phyloP scores from a whole-genome alignment of 805 yeast species.

The Ogataea sp. region DNA sequence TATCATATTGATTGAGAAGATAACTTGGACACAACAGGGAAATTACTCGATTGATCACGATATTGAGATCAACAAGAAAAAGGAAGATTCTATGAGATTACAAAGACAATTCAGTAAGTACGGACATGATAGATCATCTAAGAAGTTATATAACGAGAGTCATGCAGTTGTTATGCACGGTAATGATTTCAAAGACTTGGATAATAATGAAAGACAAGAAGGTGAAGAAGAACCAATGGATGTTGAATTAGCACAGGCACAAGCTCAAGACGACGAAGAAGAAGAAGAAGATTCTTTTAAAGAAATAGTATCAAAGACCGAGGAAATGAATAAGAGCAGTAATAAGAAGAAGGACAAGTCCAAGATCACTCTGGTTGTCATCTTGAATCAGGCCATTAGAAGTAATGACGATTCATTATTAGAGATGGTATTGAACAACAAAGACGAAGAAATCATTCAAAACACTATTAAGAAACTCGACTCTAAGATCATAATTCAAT shows the following conservation, averaged over 20 bases:
- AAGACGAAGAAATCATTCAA: constrained; percentile 41
- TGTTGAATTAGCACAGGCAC: not conserved
- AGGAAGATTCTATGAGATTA: constrained; percentile 31
- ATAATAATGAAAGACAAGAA: constrained; percentile 36
- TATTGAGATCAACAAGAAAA: constrained; percentile 26
- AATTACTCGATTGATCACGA: constrained; percentile 18
- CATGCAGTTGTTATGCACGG: constrained; percentile 58
- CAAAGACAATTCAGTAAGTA: constrained; percentile 29
- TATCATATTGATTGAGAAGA: constrained; percentile 46
- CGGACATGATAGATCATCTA: constrained; percentile 46
- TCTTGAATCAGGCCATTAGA: constrained; percentile 82
- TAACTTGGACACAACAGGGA: constrained; percentile 32
- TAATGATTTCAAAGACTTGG: constrained; percentile 49
- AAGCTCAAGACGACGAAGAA: constrained; percentile 10
- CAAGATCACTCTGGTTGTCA: constrained; percentile 72
- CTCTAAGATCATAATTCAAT: constrained; percentile 38
- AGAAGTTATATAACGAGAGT: constrained; percentile 52
- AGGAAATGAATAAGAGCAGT: constrained; percentile 1
- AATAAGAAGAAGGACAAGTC: constrained; percentile 21
- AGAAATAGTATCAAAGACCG: not conserved
- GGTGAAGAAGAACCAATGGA: constrained; percentile 23
- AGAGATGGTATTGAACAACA: constrained; percentile 67
- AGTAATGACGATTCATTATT: constrained; percentile 80
- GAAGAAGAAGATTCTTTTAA: constrained; percentile 33
- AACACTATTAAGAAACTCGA: constrained; percentile 42